Percentiles rank a stretch among this genome's conserved stretches.
Conservation (phyloP, 2,329 filamentous ascomycete species). For the Pseudogymnoascus sp. region DNA sequence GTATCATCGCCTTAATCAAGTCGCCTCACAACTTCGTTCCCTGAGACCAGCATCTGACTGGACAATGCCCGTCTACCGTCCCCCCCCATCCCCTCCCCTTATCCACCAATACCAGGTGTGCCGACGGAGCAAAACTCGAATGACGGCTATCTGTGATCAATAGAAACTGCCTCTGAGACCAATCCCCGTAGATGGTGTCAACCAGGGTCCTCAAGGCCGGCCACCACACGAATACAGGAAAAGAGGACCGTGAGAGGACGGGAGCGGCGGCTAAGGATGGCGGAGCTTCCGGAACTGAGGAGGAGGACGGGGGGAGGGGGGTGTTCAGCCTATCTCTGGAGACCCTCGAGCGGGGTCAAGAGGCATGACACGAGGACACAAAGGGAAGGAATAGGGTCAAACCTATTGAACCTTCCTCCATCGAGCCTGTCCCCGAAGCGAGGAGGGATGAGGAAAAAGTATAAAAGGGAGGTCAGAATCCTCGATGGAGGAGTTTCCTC, state of each 20-base stretch:
- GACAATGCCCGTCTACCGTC: slow-evolving; percentile 7
- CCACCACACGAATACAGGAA: slow-evolving; percentile 23
- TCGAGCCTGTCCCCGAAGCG: slow-evolving; percentile 22
- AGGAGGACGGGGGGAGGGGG: slow-evolving; percentile 17
- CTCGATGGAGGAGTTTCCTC: slow-evolving; percentile 36
- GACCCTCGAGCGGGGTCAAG: slow-evolving; percentile 31
- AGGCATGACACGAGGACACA: slow-evolving; percentile 18
- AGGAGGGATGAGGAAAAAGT: slow-evolving; percentile 39
- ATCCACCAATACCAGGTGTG: slow-evolving; percentile 22
- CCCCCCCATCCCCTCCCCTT: slow-evolving; percentile 13
- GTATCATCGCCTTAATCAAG: slow-evolving; percentile 23
- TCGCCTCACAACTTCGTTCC: slow-evolving; percentile 16
- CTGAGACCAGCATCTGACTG: slow-evolving; percentile 11
- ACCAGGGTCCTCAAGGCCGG: slow-evolving; percentile 21
- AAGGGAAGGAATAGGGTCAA: slow-evolving; percentile 28
- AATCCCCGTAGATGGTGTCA: slow-evolving; percentile 24
- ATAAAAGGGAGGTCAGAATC: slow-evolving; percentile 54
- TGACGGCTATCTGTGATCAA: slow-evolving; percentile 29
- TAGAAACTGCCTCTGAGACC: slow-evolving; percentile 21
- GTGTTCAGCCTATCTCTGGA: slow-evolving; percentile 27
- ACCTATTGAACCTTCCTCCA: slow-evolving; percentile 22
- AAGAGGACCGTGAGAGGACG: slow-evolving; percentile 24
- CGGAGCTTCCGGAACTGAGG: slow-evolving; percentile 11
- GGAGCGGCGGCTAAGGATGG: slow-evolving; percentile 19
- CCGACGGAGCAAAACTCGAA: slow-evolving; percentile 22